phyloP scores from a whole-genome alignment of 2,329 filamentous ascomycete genomes.

The Fusarium succisae region DNA sequence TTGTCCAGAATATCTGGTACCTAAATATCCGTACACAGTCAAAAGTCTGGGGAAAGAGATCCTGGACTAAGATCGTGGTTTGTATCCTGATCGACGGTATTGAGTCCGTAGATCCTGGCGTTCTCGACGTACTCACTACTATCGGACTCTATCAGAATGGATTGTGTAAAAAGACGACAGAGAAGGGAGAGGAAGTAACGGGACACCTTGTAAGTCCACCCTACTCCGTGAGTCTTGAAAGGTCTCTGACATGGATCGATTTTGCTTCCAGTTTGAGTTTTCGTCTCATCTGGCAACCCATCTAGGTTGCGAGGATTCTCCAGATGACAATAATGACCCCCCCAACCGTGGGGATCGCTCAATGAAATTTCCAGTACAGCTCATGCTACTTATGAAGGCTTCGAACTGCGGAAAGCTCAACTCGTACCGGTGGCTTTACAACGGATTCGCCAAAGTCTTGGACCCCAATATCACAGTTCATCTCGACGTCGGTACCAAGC shows the following conservation, averaged over 20 bases:
- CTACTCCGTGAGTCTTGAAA: accelerated
- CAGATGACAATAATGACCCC: not conserved
- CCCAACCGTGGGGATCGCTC: no score
- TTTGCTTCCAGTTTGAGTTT: not conserved
- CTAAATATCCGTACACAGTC: conserved; percentile 98
- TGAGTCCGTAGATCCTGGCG: conserved; percentile 94
- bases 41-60: conserved; percentile 98
- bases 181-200: not conserved
- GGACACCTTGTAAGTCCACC: not conserved
- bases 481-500: not conserved
- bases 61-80: conserved; percentile 98
- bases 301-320: not conserved
- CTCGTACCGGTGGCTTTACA: not conserved
- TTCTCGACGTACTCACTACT: conserved; percentile 88
- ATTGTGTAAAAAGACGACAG: conserved; percentile 80
- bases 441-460: not conserved
- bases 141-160: conserved; percentile 96
- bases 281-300: not conserved
- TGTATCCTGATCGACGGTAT: conserved; percentile 97
- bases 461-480: not conserved
- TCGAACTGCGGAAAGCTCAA: not conserved
- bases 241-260: accelerated
- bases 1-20: conserved; percentile 97
- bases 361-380: not conserved
- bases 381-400: not conserved